Evolutionary conservation across 495 filamentous ascomycete genomes (phyloP).

Genomic region (Penicillium simplicissimum): DNA sequence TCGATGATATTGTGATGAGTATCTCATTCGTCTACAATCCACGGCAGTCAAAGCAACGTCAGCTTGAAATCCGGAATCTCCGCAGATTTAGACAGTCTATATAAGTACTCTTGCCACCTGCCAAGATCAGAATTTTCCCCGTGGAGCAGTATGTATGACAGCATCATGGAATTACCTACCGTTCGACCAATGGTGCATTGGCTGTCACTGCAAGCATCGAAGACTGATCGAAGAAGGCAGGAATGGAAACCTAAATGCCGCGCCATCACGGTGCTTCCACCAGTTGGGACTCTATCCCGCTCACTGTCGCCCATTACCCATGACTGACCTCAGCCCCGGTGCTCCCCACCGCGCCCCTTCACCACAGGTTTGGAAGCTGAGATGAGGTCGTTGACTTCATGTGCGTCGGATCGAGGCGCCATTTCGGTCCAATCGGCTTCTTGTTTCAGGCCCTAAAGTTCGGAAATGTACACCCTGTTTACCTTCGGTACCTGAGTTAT

Average conservation of each 20-base stretch:
- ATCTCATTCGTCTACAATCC: neutral
- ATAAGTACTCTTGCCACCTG: neutral
- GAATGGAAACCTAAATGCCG: neutral
- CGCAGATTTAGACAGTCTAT: neutral
- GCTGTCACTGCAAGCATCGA: constrained; percentile 3
- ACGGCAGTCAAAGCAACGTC: constrained; percentile 1
- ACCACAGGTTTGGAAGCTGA: neutral
- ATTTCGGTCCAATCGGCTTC: neutral
- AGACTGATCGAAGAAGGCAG: neutral
- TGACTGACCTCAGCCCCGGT: constrained; percentile 15
- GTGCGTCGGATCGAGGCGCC: neutral
- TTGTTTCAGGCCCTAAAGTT: too few relatives aligned
- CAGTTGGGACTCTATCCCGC: constrained; percentile 15
- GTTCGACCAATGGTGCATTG: constrained; percentile 1
- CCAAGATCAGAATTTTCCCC: neutral
- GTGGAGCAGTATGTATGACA: constrained; percentile 9
- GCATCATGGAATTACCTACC: constrained; percentile 1
- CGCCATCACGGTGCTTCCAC: neutral
- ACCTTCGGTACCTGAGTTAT: neutral
- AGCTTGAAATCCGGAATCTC: neutral
- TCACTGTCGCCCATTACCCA: constrained; percentile 3
- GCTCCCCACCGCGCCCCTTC: neutral
- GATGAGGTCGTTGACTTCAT: constrained; percentile 5
- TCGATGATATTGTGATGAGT: neutral
- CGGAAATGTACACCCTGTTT: neutral